phyloP scores from a whole-genome alignment of 768 basidiomycete genomes.

The Tylopilus sp. region DNA sequence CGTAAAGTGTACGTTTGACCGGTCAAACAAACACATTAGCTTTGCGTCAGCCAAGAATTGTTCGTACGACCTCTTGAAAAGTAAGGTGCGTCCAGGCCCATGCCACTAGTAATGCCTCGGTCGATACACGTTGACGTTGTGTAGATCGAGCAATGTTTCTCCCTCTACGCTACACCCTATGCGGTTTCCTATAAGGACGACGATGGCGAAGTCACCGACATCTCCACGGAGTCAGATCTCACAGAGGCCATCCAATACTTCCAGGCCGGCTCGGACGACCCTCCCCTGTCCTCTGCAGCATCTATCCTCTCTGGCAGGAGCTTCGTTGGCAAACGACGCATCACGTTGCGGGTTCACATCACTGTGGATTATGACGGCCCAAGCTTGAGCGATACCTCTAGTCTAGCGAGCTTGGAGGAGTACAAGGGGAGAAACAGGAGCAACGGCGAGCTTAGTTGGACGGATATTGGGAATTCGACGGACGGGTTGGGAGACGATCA shows the following conservation, averaged over 20 bases:
- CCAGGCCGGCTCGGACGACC: conserved; percentile 69
- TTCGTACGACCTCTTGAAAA: conserved; percentile 67
- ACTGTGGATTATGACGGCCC: conserved; percentile 88
- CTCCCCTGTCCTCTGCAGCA: conserved; percentile 63
- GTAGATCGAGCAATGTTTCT: conserved; percentile 84
- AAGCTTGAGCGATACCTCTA: conserved; percentile 85
- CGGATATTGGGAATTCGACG: conserved; percentile 41
- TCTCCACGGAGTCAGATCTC: conserved; percentile 69
- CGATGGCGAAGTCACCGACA: conserved; percentile 73
- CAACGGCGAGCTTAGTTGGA: conserved; percentile 40
- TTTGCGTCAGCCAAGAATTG: conserved; percentile 80
- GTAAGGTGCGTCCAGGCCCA: conserved; percentile 51
- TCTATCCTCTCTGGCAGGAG: conserved; percentile 69
- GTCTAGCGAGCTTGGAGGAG: conserved; percentile 75
- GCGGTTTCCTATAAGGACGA: conserved; percentile 84
- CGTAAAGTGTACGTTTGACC: conserved; percentile 81
- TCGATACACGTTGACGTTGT: neutral
- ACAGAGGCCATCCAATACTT: conserved; percentile 89
- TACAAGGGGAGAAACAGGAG: conserved; percentile 59
- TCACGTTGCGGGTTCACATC: conserved; percentile 75
- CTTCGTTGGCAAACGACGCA: conserved; percentile 65
- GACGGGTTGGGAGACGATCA: conserved; percentile 56
- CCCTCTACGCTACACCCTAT: conserved; percentile 66
- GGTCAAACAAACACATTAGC: conserved; percentile 68
- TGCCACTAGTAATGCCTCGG: neutral